Conservation (phyloP, 352 stramenopile species). For the Pythium aquatile region DNA sequence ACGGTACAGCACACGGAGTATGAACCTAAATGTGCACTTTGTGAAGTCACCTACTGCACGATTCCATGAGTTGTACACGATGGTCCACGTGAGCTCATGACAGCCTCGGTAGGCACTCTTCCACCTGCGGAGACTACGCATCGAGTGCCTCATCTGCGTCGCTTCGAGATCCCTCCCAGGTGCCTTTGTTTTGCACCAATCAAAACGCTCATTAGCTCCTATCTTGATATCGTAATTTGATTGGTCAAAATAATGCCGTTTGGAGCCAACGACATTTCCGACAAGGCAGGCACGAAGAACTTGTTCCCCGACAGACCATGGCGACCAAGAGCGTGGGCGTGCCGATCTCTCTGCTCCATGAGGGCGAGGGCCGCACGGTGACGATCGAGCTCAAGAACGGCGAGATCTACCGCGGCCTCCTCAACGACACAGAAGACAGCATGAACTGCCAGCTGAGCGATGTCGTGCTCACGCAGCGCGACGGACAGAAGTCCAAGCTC, state of each 20-base stretch:
- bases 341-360: conserved; percentile 83
- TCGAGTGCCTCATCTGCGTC: no score
- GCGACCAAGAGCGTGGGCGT: conserved; percentile 76
- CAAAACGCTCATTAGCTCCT: no score
- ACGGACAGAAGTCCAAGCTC: conserved; percentile 79
- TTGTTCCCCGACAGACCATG: conserved; percentile 6
- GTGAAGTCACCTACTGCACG: no score
- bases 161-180: no score
- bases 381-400: conserved; percentile 89
- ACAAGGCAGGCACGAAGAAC: not conserved
- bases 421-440: conserved; percentile 89
- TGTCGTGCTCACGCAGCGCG: conserved; percentile 82
- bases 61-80: no score
- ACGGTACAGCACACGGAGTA: no score
- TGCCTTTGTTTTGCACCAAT: not conserved
- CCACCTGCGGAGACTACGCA: no score
- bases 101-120: no score
- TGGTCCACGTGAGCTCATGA: no score
- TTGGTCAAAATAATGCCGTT: conserved; percentile 1
- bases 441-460: conserved; percentile 98
- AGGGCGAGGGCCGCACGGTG: conserved; percentile 82
- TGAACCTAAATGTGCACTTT: no score
- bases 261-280: conserved; percentile 2
- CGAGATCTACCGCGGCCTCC: conserved; percentile 83
- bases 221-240: not conserved